These are phyloP conservation scores for Fomitopsis serialis DNA, from an alignment of 768 basidiomycete species.

Conservation along the genomic window DNA sequence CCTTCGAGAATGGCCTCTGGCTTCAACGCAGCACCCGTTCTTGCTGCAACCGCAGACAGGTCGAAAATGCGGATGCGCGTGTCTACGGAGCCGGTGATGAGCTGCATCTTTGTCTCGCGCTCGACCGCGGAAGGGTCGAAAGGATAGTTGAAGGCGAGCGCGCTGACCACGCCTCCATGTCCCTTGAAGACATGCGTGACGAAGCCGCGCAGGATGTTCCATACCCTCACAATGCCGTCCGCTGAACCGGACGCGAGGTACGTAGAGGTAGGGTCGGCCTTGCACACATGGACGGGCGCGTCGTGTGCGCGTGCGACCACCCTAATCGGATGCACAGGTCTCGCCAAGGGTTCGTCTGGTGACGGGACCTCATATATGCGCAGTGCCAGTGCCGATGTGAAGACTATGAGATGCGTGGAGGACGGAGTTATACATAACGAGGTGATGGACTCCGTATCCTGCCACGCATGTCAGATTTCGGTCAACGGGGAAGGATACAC, in stretches of 20 bases:
- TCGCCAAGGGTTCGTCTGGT: conserved; percentile 33
- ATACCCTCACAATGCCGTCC: conserved; percentile 95
- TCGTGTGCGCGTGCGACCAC: conserved; percentile 84
- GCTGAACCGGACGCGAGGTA: conserved; percentile 95
- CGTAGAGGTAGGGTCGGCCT: conserved; percentile 77
- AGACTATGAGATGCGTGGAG: conserved; percentile 67
- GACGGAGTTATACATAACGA: conserved; percentile 80
- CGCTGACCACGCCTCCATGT: conserved; percentile 96
- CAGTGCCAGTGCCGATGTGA: conserved; percentile 76
- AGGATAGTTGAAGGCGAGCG: conserved; percentile 80
- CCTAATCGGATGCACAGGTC: conserved; percentile 62
- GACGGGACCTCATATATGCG: conserved; percentile 78
- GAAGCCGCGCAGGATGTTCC: conserved; percentile 84
- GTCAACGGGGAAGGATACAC: background rate
- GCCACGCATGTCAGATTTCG: conserved; percentile 6
- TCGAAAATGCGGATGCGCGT: conserved; percentile 92
- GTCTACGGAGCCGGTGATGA: conserved; percentile 90
- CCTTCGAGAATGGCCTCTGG: conserved; percentile 86
- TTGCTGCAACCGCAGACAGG: conserved; percentile 58
- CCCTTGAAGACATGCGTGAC: conserved; percentile 94
- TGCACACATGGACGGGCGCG: conserved; percentile 89
- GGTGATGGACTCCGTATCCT: conserved; percentile 86
- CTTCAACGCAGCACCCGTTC: conserved; percentile 50
- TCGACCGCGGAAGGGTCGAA: conserved; percentile 47
- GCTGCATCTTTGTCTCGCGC: conserved; percentile 54